Conservation (phyloP, 352 stramenopile species). For the Phytophthora idaei region DNA sequence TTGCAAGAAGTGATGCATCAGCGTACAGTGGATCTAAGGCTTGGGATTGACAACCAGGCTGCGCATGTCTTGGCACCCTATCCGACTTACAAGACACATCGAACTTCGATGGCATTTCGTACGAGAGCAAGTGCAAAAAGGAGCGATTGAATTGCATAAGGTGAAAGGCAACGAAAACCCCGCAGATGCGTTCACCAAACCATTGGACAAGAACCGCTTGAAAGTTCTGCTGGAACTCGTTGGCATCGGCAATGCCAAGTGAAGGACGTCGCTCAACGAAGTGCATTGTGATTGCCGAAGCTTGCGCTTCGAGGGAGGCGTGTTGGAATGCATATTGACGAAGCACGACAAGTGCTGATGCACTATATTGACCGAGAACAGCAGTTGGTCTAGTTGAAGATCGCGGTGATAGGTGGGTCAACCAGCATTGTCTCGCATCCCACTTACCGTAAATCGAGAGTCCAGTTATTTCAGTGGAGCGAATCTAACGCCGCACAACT, state of each 20-base stretch:
- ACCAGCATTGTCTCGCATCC: no score
- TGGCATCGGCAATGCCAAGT: not conserved
- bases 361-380: not conserved
- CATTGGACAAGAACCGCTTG: not conserved
- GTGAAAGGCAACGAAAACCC: not conserved
- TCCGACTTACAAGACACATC: not conserved
- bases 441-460: no score
- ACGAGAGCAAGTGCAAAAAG: not conserved
- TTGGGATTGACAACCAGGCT: not conserved
- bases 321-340: not conserved
- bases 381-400: conserved; percentile 9
- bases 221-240: not conserved
- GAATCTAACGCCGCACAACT: no score
- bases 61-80: not conserved
- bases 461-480: no score
- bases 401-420: no score
- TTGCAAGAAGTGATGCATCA: not conserved
- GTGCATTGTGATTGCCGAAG: not conserved
- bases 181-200: not conserved
- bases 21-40: not conserved
- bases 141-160: not conserved
- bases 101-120: not conserved
- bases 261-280: not conserved
- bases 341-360: not conserved
- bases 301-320: not conserved